phyloP scores from a whole-genome alignment of 148 eudicot species.

The Arctostaphylos glauca region DNA sequence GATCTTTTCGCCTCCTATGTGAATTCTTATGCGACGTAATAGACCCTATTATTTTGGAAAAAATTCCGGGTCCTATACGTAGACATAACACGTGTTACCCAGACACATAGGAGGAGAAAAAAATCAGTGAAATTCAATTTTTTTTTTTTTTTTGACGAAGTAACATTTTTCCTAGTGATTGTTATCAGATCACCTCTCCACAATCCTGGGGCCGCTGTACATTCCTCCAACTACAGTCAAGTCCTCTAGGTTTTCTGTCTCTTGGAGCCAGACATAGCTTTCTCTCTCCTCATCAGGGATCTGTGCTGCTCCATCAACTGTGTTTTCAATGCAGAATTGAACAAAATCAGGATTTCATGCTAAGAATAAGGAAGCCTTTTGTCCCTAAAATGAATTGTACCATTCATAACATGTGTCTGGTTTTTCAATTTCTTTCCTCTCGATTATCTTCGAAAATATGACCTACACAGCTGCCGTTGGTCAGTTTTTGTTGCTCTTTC shows the following conservation, averaged over 20 bases:
- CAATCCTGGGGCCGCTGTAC: conserved; percentile 69
- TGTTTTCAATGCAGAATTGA: neutral
- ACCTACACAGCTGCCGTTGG: neutral
- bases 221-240: conserved; percentile 49
- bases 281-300: conserved; percentile 49
- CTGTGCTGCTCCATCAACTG: conserved; percentile 40
- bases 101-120: neutral
- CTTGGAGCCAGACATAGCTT: conserved; percentile 67
- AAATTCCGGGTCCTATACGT: neutral
- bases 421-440: neutral
- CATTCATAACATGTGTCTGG: no score
- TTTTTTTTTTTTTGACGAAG: neutral
- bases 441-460: neutral
- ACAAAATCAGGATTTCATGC: conserved; percentile 5
- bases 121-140: neutral
- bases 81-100: neutral
- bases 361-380: neutral
- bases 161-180: neutral
- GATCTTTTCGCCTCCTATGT: neutral
- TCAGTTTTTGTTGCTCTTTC: neutral
- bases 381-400: no score
- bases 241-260: conserved; percentile 58
- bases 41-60: neutral
- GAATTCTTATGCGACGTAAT: neutral
- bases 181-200: conserved; percentile 23